Evolutionary conservation across 495 filamentous ascomycete species (phyloP).

Genomic region (Achaetomiella virescens): DNA sequence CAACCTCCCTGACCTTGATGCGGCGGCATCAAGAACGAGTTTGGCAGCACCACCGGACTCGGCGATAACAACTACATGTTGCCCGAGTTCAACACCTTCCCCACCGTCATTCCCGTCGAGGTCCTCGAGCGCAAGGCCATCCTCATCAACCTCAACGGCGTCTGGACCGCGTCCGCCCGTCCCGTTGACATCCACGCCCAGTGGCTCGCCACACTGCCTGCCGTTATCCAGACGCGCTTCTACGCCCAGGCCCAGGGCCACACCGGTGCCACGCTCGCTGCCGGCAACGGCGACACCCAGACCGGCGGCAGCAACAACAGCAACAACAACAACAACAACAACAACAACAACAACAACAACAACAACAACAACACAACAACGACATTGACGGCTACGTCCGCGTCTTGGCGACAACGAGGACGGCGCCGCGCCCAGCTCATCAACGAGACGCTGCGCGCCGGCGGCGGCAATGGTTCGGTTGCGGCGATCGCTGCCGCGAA

Average conservation of each 20-base stretch:
- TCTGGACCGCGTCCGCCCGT: slow-evolving; percentile 35
- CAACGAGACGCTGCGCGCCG: neutral
- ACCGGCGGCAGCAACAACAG: no score
- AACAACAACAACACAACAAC: neutral
- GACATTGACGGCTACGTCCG: neutral
- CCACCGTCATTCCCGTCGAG: slow-evolving; percentile 32
- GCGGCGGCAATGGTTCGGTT: neutral
- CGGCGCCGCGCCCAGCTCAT: neutral
- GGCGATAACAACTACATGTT: slow-evolving; percentile 25
- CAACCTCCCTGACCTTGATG: no score
- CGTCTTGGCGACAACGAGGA: neutral
- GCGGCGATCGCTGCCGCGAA: neutral
- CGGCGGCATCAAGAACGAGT: neutral
- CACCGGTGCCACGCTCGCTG: no score
- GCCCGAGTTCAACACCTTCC: slow-evolving; percentile 34
- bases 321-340: neutral
- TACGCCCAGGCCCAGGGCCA: neutral
- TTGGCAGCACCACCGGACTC: slow-evolving; percentile 22
- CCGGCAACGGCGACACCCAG: no score
- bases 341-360: neutral
- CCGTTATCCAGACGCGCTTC: neutral
- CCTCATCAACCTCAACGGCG: slow-evolving; percentile 38
- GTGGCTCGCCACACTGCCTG: slow-evolving; percentile 4
- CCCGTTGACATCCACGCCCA: slow-evolving; percentile 16
- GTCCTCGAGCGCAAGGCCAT: slow-evolving; percentile 31